A percentile compares a stretch with the other conserved stretches of the same genome.
Conservation (phyloP, 768 basidiomycete genomes). For the Leccinum olivaceopallidum region DNA sequence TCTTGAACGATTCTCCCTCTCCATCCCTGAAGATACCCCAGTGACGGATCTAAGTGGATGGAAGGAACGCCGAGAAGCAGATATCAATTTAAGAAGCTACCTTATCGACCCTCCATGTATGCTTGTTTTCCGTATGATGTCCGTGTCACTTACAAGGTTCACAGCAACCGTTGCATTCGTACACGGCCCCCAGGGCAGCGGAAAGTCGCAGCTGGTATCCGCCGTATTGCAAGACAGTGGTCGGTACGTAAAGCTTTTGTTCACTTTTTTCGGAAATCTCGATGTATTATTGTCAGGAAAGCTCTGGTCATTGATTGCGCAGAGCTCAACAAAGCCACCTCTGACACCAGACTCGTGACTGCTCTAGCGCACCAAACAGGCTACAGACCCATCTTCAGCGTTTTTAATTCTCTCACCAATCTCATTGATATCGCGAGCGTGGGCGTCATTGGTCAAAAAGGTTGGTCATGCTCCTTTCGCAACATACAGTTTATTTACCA, state of each 20-base stretch:
- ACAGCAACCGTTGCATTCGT: conserved; percentile 75
- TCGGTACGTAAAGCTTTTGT: conserved; percentile 40
- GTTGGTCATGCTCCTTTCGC: conserved; percentile 35
- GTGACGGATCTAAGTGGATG: conserved; percentile 52
- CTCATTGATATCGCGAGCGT: conserved; percentile 91
- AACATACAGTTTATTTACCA: background rate
- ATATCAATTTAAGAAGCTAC: conserved; percentile 65
- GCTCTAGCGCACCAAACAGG: conserved; percentile 81
- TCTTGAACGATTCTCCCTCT: conserved; percentile 47
- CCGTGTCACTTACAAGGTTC: conserved; percentile 8
- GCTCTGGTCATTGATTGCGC: conserved; percentile 83
- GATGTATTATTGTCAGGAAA: conserved; percentile 44
- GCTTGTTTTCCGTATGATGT: conserved; percentile 22
- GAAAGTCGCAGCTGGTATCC: conserved; percentile 64
- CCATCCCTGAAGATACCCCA: conserved; percentile 19
- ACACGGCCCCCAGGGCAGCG: conserved; percentile 83
- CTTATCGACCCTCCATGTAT: conserved; percentile 74
- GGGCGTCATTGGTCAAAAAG: conserved; percentile 95
- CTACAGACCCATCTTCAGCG: conserved; percentile 86
- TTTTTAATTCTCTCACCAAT: conserved; percentile 76
- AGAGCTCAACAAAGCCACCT: conserved; percentile 63
- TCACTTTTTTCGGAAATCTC: background rate
- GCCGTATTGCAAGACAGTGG: conserved; percentile 50
- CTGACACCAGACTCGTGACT: conserved; percentile 68
- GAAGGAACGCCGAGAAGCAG: conserved; percentile 85